phyloP scores from a whole-genome alignment of 176 grass and related monocot species.

The Aegilops longissima region DNA sequence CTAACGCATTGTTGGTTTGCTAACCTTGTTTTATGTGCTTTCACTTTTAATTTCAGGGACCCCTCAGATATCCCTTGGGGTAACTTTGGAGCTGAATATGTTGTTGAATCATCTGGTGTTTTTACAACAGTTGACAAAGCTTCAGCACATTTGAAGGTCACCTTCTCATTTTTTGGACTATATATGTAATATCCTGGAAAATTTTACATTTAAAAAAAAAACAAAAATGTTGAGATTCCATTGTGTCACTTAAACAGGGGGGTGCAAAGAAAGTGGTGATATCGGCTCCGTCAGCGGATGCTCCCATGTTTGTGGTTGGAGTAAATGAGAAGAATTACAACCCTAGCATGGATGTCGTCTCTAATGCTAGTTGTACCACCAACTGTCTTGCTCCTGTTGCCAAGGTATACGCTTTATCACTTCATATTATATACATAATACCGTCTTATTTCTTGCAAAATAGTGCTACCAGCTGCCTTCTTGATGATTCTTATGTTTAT shows the following conservation, averaged over 20 bases:
- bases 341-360: slow-evolving; percentile 66
- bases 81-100: slow-evolving; percentile 69
- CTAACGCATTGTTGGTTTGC: slow-evolving; percentile 11
- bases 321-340: slow-evolving; percentile 74
- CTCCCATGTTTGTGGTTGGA: slow-evolving; percentile 82
- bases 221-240: slow-evolving; percentile 3
- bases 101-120: slow-evolving; percentile 91
- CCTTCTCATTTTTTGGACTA: background rate
- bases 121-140: slow-evolving; percentile 77
- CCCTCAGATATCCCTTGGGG: slow-evolving; percentile 82
- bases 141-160: slow-evolving; percentile 79
- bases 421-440: background rate
- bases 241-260: slow-evolving; percentile 34
- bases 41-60: slow-evolving; percentile 49
- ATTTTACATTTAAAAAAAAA: background rate
- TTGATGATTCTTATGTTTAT: slow-evolving; percentile 7
- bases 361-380: slow-evolving; percentile 84
- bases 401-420: slow-evolving; percentile 39
- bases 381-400: slow-evolving; percentile 86
- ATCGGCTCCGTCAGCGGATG: slow-evolving; percentile 82
- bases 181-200: background rate
- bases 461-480: background rate
- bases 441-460: background rate
- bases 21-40: background rate
- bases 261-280: slow-evolving; percentile 84